Evolutionary conservation across 768 basidiomycete genomes (phyloP), one percentile per base, ranked within the genome.

Genomic region (Boletellus sp.): DNA sequence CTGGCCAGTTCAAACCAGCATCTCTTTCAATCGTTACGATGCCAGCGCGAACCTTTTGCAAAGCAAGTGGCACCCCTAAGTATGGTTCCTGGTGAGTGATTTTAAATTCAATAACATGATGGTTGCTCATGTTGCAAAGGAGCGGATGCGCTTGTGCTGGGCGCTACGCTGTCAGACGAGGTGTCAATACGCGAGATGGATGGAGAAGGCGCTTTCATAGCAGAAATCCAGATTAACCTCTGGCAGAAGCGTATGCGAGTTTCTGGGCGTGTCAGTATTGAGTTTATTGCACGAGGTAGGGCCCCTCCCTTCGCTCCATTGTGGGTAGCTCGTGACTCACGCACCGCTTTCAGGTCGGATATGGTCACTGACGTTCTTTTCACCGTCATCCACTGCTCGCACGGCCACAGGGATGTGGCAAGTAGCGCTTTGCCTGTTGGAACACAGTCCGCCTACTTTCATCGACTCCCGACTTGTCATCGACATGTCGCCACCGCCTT

Each of bases 191-290:
- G 76, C 36, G 79, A 86, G 49, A 54, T 78, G 4, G 66, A 67
- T 0, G 72, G 73, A 0, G 75, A 78, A 40, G 78, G 77, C 0
- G 70, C 76, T 0, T 90, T 89, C 51, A 74, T 71, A 0, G 80
- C 74, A 17, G 58, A 65, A 6, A 53, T 64, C 17, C 45, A 69
- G 19, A 70, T 84, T 17, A 72, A 76, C 17, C 73, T 78, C 37
- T 89, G 87, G 65, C 83, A 85, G 63, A 82, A 80, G 56, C 74
- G 87, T n/a, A 84, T 90, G 84, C 71, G 79, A 22, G 76, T 86
- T 13, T 74, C 78, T 20, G 77, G 77, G 50, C 49, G 68, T 17
- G 75, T 87, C 34, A 58, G 54, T 6, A 59, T 85, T 16, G 85
- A 89, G 51, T 88, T 88, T 52, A 83, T 88, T 47, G 84, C 85